Conservation (phyloP, 2,329 filamentous ascomycete genomes). For the Macroventuria anomochaeta region DNA sequence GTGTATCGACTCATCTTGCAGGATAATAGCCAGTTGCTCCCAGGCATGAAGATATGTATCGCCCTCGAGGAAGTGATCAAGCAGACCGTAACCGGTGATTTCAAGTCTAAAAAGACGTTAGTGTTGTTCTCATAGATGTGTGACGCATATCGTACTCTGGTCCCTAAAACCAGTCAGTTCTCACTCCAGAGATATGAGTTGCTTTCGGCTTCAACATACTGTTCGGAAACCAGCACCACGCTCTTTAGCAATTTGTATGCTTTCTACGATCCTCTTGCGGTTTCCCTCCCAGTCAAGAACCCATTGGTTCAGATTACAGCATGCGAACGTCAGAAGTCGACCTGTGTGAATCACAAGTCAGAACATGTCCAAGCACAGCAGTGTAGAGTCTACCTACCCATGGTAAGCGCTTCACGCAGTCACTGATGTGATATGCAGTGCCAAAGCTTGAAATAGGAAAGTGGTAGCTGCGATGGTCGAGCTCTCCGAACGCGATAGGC, state of each 20-base stretch:
- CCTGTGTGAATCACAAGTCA: constrained; percentile 11
- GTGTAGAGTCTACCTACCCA: constrained; percentile 1
- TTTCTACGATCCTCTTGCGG: constrained; percentile 66
- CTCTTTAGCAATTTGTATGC: constrained; percentile 64
- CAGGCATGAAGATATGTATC: constrained; percentile 37
- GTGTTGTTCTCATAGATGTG: background rate
- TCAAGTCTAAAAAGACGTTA: constrained; percentile 47
- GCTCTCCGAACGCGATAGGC: constrained; percentile 14
- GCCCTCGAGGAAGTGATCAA: constrained; percentile 64
- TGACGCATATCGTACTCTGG: constrained; percentile 9
- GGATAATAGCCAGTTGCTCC: constrained; percentile 68
- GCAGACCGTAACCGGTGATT: constrained; percentile 39
- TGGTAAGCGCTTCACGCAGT: background rate
- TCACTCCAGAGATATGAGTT: background rate
- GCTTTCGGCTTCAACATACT: constrained; percentile 53
- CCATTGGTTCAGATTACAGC: constrained; percentile 42
- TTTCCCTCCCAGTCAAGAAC: constrained; percentile 60
- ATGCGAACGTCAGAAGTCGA: constrained; percentile 36
- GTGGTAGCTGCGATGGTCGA: constrained; percentile 7
- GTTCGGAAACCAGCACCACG: constrained; percentile 14
- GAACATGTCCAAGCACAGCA: background rate
- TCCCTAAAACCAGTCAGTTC: constrained; percentile 4
- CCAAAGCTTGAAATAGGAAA: background rate
- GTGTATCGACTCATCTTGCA: constrained; percentile 65
- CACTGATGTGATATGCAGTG: background rate